Conservation (phyloP, 768 basidiomycete species). For the Rhodotorula kratochvilovae region DNA sequence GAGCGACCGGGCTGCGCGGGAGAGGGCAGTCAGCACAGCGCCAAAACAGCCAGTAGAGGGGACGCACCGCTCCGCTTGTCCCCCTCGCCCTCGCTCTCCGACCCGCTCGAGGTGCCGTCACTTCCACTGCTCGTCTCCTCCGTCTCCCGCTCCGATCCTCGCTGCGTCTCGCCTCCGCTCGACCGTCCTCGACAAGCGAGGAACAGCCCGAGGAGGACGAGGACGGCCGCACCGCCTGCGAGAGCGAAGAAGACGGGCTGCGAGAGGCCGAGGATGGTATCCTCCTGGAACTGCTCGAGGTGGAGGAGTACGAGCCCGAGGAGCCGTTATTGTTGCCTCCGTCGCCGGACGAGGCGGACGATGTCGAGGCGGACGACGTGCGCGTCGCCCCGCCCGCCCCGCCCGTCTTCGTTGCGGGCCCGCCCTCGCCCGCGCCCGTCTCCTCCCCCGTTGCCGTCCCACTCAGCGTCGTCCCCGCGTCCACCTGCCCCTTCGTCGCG, state of each 20-base stretch:
- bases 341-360: background rate
- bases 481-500: too few species aligned
- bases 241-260: background rate
- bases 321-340: background rate
- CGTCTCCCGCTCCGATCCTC: background rate
- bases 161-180: background rate
- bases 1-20: too few species aligned
- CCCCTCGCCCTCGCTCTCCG: background rate
- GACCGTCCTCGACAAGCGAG: background rate
- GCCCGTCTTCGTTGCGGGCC: too few species aligned
- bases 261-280: constrained; percentile 3
- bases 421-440: too few species aligned
- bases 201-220: background rate
- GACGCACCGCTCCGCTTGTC: too few species aligned
- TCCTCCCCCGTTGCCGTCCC: too few species aligned
- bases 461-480: background rate
- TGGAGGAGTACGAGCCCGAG: background rate
- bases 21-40: too few species aligned
- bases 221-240: background rate
- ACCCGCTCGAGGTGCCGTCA: too few species aligned
- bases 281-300: background rate
- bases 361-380: background rate
- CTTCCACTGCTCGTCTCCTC: background rate
- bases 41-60: too few species aligned
- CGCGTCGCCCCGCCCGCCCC: background rate